Percentiles rank a stretch among this genome's conserved stretches.
Conservation (phyloP, 2,329 filamentous ascomycete species). For the Chalaropsis ovoidea region DNA sequence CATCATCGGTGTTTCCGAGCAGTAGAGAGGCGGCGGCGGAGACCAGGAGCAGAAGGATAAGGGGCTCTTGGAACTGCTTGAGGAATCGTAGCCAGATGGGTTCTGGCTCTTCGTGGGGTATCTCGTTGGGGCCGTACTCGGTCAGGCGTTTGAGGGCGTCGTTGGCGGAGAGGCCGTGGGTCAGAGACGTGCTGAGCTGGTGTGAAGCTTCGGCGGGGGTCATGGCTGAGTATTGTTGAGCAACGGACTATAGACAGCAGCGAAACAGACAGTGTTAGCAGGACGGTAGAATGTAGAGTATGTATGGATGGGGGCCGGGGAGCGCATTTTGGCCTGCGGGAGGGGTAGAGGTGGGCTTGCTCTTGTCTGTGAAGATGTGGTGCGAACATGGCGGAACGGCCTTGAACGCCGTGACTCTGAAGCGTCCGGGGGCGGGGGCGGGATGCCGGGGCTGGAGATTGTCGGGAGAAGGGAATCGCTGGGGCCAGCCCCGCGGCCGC, state of each 20-base stretch:
- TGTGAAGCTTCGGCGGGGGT: slow-evolving; percentile 68
- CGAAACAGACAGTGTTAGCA: slow-evolving; percentile 26
- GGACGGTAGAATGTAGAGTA: background rate
- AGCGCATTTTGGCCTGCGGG: background rate
- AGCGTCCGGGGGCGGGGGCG: slow-evolving; percentile 26
- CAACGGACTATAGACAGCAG: slow-evolving; percentile 35
- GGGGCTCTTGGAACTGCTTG: slow-evolving; percentile 91
- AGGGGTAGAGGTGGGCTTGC: slow-evolving; percentile 33
- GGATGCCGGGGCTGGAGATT: slow-evolving; percentile 23
- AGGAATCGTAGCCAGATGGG: slow-evolving; percentile 90
- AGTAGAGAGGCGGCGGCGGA: slow-evolving; percentile 82
- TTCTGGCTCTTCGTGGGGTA: slow-evolving; percentile 86
- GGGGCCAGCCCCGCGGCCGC: slow-evolving; percentile 18
- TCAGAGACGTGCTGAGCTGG: slow-evolving; percentile 70
- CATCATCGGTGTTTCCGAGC: slow-evolving; percentile 89
- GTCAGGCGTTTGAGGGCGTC: slow-evolving; percentile 73
- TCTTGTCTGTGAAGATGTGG: slow-evolving; percentile 47
- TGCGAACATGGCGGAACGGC: slow-evolving; percentile 36
- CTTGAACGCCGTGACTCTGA: slow-evolving; percentile 31
- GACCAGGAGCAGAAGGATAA: slow-evolving; percentile 82
- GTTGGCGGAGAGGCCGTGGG: slow-evolving; percentile 65
- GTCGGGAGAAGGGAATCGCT: slow-evolving; percentile 24
- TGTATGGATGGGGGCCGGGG: background rate
- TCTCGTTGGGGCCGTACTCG: slow-evolving; percentile 81
- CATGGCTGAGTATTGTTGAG: slow-evolving; percentile 55